Conservation (phyloP, 2,329 filamentous ascomycete species). For the Microcyclosporella mali region DNA sequence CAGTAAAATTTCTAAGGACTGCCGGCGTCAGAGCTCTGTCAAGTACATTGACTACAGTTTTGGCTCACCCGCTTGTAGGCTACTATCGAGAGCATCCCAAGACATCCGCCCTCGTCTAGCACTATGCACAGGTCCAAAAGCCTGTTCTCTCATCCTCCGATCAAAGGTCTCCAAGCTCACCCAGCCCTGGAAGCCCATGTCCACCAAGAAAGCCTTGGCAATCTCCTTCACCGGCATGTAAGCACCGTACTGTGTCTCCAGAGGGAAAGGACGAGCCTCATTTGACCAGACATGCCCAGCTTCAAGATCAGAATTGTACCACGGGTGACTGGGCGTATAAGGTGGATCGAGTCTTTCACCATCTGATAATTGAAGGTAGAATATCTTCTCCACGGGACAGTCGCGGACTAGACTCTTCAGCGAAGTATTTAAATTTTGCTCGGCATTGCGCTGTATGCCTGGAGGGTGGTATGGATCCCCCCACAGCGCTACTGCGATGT, state of each 20-base stretch:
- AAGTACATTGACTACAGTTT: no score
- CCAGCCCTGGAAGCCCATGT: conserved; percentile 2
- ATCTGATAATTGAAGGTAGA: conserved; percentile 35
- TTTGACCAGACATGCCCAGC: conserved; percentile 8
- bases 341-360: conserved; percentile 31
- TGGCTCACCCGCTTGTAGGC: no score
- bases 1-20: no score
- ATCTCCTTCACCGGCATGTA: conserved; percentile 8
- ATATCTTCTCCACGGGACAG: conserved; percentile 29
- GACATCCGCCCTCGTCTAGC: background rate
- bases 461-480: conserved; percentile 22
- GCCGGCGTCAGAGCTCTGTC: no score
- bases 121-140: background rate
- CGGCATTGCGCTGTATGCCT: conserved; percentile 15
- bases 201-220: conserved; percentile 1
- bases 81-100: background rate
- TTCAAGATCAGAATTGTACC: conserved; percentile 2
- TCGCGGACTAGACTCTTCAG: conserved; percentile 24
- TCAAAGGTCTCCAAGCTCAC: conserved; percentile 5
- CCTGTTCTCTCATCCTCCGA: conserved; percentile 1
- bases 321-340: conserved; percentile 2
- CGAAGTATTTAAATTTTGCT: background rate
- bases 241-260: conserved; percentile 3
- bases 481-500: conserved; percentile 32
- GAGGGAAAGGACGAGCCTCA: conserved; percentile 4